Evolutionary conservation across 2,329 filamentous ascomycete species (phyloP), one percentile per base, ranked within the genome.

Genomic region (Emmonsia crescens): DNA sequence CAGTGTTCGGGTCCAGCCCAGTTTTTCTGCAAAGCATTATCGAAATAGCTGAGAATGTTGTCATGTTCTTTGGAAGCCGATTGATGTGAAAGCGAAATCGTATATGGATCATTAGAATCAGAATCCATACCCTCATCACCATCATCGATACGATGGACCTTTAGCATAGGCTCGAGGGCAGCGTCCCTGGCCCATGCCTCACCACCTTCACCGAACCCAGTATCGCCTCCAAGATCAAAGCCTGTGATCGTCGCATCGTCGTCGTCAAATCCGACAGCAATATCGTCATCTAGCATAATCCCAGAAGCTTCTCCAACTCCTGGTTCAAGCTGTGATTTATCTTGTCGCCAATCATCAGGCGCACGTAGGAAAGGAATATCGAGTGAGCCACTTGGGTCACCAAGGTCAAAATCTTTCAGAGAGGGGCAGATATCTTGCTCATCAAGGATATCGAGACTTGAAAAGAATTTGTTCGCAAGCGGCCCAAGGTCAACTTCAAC

Each of bases 1-100:
- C 94, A 99, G 75, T 99, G 94, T 73, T 97, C 94, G n/a, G 94
- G 93, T 57, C 91, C 95, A 5, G 89, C 88, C 93, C 94, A 99
- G 70, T 96, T 96, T 82, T 96, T 97, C 72, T 94, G 90, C 51
- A 97, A 78, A 2, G 93, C 92, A 70, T 96, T 91, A 73, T 99
- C 94, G 71, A 99, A 99, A 77, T 97, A 99, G 71, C 89, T 89
- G n/a, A 99, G 82, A 62, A 99, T 96, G 69, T 96, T 93, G 68
- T 97, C 91, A 71, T 96, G 91, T 73, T 88, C 79, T 51, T 76
- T 77, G 63, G 90, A 89, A 58, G 82, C 81, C 60, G 85, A 85
- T 59, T 83, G 81, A 67, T 88, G 88, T 48, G 84, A 84, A 78
- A 96, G 85, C n/a, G 89, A 89, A 16, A 96, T 83, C 29, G 87